phyloP scores from a whole-genome alignment of 805 yeast species.

The Yarrowia hollandica region DNA sequence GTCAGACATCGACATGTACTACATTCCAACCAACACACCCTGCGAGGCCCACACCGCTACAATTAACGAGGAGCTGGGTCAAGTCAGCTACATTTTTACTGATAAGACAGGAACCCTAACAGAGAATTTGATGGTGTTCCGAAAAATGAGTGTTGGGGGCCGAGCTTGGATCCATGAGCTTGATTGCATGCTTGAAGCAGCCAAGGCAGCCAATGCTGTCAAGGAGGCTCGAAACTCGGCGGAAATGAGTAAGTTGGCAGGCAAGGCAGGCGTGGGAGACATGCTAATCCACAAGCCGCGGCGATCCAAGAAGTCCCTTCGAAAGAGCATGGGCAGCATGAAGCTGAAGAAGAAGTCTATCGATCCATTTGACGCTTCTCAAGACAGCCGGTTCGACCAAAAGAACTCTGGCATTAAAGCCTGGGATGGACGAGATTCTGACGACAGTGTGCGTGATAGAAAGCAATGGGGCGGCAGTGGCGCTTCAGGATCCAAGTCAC shows the following conservation, averaged over 20 bases:
- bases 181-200: slow-evolving; percentile 47
- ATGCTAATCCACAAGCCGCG: slow-evolving; percentile 29
- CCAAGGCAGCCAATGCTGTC: slow-evolving; percentile 35
- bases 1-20: slow-evolving; percentile 94
- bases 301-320: slow-evolving; percentile 10
- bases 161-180: slow-evolving; percentile 84
- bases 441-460: neutral
- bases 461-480: slow-evolving; percentile 5
- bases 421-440: slow-evolving; percentile 4
- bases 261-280: slow-evolving; percentile 24
- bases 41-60: slow-evolving; percentile 96
- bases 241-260: slow-evolving; percentile 11
- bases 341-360: slow-evolving; percentile 24
- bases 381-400: slow-evolving; percentile 10
- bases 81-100: slow-evolving; percentile 89
- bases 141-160: slow-evolving; percentile 86
- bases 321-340: slow-evolving; percentile 20
- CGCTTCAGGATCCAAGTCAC: slow-evolving; percentile 3
- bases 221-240: slow-evolving; percentile 23
- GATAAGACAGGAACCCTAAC: slow-evolving; percentile 98
- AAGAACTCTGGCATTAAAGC: slow-evolving; percentile 5
- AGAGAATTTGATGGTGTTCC: slow-evolving; percentile 88
- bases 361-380: slow-evolving; percentile 12
- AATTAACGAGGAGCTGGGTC: slow-evolving; percentile 94
- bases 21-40: slow-evolving; percentile 78